Conservation (phyloP, 1,284 basidiomycete genomes). For the Volvariella surrecta region DNA sequence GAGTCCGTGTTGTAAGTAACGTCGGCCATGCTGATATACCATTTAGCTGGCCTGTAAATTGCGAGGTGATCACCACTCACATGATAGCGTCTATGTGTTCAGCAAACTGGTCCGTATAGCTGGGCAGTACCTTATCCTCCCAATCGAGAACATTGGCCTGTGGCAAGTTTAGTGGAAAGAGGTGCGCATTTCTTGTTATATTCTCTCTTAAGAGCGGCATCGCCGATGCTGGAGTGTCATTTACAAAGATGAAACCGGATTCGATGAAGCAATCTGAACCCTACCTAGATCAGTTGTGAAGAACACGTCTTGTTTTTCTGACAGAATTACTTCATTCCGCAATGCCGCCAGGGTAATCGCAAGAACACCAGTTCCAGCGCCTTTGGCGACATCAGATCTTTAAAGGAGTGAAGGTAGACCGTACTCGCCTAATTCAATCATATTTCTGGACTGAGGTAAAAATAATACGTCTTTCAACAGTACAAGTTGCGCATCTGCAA, state of each 20-base stretch:
- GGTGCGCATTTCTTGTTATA: conserved; percentile 39
- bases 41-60: conserved; percentile 1
- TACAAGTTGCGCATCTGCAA: neutral
- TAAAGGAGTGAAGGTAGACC: neutral
- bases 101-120: conserved; percentile 24
- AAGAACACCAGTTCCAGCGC: conserved; percentile 78
- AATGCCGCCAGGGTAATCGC: conserved; percentile 58
- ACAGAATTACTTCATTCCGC: conserved; percentile 12
- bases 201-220: conserved; percentile 73
- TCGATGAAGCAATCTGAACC: conserved; percentile 19
- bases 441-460: conserved; percentile 24
- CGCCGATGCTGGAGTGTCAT: conserved; percentile 51
- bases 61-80: conserved; percentile 25
- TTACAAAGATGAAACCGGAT: neutral
- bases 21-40: conserved; percentile 83
- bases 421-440: conserved; percentile 66
- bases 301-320: conserved; percentile 30
- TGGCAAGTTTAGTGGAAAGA: conserved; percentile 19
- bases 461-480: conserved; percentile 30
- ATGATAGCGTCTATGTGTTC: conserved; percentile 43
- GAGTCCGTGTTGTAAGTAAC: conserved; percentile 85
- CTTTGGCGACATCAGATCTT: conserved; percentile 26
- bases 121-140: conserved; percentile 58
- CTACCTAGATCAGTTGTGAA: conserved; percentile 70
- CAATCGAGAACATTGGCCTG: conserved; percentile 62